Conservation (phyloP, 2,329 filamentous ascomycete species). For the Fulvia fulva region DNA sequence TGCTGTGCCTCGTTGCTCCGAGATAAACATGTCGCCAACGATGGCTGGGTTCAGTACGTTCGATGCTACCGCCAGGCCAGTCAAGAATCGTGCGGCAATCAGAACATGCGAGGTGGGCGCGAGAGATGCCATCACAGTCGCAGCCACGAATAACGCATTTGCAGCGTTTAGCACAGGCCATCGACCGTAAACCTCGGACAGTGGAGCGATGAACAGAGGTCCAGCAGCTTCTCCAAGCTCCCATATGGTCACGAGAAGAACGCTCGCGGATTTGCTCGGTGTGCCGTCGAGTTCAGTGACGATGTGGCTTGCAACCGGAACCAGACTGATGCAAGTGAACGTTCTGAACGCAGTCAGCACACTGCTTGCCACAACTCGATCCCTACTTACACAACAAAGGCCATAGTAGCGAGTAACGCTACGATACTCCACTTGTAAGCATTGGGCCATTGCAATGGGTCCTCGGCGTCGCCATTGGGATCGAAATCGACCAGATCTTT, state of each 20-base stretch:
- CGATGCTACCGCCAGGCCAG: slow-evolving; percentile 42
- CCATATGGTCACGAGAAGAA: slow-evolving; percentile 48
- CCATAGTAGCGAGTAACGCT: slow-evolving; percentile 51
- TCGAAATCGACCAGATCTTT: slow-evolving; percentile 43
- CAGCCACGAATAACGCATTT: slow-evolving; percentile 45
- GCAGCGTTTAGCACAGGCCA: slow-evolving; percentile 36
- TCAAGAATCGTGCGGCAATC: slow-evolving; percentile 43
- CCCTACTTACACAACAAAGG: slow-evolving; percentile 52
- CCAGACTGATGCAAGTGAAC: slow-evolving; percentile 32
- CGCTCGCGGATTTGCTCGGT: slow-evolving; percentile 22
- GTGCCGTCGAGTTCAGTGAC: slow-evolving; percentile 25
- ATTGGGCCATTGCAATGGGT: slow-evolving; percentile 53
- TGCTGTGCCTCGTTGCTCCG: slow-evolving; percentile 55
- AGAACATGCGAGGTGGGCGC: slow-evolving; percentile 38
- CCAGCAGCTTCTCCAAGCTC: slow-evolving; percentile 47
- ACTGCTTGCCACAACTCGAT: not conserved
- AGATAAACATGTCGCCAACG: slow-evolving; percentile 59
- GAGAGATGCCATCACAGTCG: slow-evolving; percentile 38
- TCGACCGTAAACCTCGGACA: slow-evolving; percentile 44
- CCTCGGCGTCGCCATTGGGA: slow-evolving; percentile 44
- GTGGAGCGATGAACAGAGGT: slow-evolving; percentile 44
- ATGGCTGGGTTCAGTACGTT: slow-evolving; percentile 61
- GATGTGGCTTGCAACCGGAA: slow-evolving; percentile 28
- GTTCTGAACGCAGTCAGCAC: slow-evolving; percentile 20
- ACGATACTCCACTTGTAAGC: slow-evolving; percentile 51